These are phyloP conservation scores for Fusarium sp. DNA, from an alignment of 2,329 filamentous ascomycete genomes.

Conservation along the genomic window DNA sequence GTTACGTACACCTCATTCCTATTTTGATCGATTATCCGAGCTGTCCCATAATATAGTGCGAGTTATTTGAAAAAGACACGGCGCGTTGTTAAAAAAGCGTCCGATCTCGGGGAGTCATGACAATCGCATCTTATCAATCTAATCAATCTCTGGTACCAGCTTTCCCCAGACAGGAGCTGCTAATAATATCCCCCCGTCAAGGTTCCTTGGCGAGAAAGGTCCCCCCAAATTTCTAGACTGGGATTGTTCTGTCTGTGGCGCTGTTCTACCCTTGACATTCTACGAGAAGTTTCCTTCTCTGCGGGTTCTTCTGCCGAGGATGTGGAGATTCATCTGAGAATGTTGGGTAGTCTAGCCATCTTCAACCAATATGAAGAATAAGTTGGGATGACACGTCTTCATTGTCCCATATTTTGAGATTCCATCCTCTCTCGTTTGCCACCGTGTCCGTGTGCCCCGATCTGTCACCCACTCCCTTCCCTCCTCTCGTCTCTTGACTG, in stretches of 20 bases:
- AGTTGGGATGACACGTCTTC: neutral
- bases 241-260: neutral
- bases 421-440: neutral
- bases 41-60: slow-evolving; percentile 22
- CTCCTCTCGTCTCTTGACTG: neutral
- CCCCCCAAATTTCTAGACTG: neutral
- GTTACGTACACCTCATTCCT: slow-evolving; percentile 26
- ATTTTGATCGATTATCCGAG: neutral
- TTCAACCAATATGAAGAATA: neutral
- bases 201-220: slow-evolving; percentile 1
- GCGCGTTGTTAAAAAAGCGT: slow-evolving; percentile 10
- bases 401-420: neutral
- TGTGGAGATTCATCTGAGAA: neutral
- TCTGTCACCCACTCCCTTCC: neutral
- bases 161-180: slow-evolving; percentile 29
- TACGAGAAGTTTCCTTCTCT: neutral
- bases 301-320: neutral
- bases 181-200: slow-evolving; percentile 23
- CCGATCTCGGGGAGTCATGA: slow-evolving; percentile 32
- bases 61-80: slow-evolving; percentile 24
- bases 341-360: neutral
- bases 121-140: slow-evolving; percentile 42
- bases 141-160: slow-evolving; percentile 29
- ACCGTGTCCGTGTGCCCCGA: neutral
- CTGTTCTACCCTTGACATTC: neutral